Base-by-base conservation (phyloP, 2,329 filamentous ascomycete genomes). In the Polytolypa hystricis region DNA sequence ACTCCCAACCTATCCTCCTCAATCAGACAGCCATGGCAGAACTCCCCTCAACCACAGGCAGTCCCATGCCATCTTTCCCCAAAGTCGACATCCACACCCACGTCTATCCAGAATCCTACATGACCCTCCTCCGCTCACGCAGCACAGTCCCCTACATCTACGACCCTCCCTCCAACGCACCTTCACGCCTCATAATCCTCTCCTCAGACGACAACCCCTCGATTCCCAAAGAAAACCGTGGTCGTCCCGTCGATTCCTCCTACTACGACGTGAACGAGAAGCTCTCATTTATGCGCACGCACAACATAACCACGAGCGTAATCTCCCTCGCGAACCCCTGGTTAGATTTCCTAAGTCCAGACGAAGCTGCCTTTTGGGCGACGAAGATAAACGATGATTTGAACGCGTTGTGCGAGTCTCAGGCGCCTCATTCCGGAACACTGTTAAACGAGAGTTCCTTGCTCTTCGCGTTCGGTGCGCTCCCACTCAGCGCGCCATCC, bases 241-340 rank as follows among this genome's bases (percentile, higher is more conserved):
- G 86, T 25, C 77, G 87, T 3, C 86, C 87, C 3, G 75, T 95
- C 29, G 89, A 85, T 15, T 68, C 76, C 1, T 83, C 87, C 50
- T 95, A 89, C 67, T 84, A 79, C 43, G 83, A 84, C 30, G 78
- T 93, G 40, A 63, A 68, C 11, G 71, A 84, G 48, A 95, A 94
- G 54, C 69, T 94, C 10, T 70, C 75, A 33, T 94, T 95, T 63
- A 95, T 95, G 87, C 71, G 85, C 56, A 73, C 70, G 11, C 87
- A 95, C 61, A 66, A 66, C 36, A 94, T 95, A 55, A 73, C 81
- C 57, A 77, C 81, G 45, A 91, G 83, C 1, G 82, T 94, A 34
- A 77, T 95, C 44, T 91, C 84, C 1, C 75, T 94, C 15, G 87
- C 87, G 10, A 95, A 95, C 53, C 87, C 87, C 0, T 95, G 87